Evolutionary conservation across 2,329 filamentous ascomycete species (phyloP), one percentile per base, ranked within the genome.

Genomic region (Lasiodiplodia sp.): DNA sequence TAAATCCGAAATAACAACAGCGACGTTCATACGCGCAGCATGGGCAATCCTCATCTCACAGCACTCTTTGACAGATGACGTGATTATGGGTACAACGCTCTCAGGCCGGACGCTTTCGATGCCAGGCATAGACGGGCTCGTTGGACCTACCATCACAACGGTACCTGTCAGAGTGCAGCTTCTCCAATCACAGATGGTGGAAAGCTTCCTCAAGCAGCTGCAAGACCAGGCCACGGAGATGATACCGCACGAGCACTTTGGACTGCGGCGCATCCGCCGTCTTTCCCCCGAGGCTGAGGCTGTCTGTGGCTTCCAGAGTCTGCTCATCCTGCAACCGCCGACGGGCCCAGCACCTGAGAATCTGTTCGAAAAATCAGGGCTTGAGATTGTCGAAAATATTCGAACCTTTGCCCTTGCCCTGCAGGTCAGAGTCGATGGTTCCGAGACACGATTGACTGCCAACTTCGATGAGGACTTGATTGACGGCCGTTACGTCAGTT

Each of bases 281-380:
- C 74, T 56, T 12, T 87, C 84, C 72, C 78, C 81, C 2, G 85
- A 87, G 14, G 52, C 52, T 14, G 52, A 56, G 28, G 80, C 85
- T 68, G 86, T 85, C 0, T 87, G 85, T 71, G 83, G 87, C 70
- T 78, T 87, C 47, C 80, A 82, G 2, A 86, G 83, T 0, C 83
- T 84, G 4, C 74, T 88, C 2, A 83, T 88, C 0, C 80, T 88
- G 28, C 85, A 87, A 53, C 72, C 73, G 2, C 25, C 28, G 25
- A 37, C 38, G 4, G 14, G 16, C 4, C 14, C 38, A 16, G 38
- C 11, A 40, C 38, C 38, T 40, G 11, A 10, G 14, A 40, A 40
- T 40, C 12, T 40, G 14, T 40, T 40, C 38, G 38, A 16, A 4
- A 40, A 40, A 12, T 12, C 38, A 40, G 38, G 14, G 12, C 38